A percentile compares a stretch with the other conserved stretches of the same genome.
phyloP scores from a whole-genome alignment of 2,329 filamentous ascomycete species.

The Ophiostoma tasmaniense region DNA sequence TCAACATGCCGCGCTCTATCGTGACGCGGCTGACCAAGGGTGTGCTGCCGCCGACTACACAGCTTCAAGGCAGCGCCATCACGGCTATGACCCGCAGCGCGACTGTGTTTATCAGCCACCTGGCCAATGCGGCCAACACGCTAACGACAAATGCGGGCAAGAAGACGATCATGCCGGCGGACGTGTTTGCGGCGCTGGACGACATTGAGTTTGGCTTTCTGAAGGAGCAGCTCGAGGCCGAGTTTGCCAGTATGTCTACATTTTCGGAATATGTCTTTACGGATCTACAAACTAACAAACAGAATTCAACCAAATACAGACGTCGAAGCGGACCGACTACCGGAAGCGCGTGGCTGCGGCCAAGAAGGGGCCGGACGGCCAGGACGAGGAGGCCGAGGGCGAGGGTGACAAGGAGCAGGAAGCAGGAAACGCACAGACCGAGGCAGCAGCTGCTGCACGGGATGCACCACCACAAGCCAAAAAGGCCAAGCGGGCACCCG shows the following conservation, averaged over 20 bases:
- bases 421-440: background rate
- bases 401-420: conserved; percentile 17
- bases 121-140: conserved; percentile 69
- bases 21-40: conserved; percentile 72
- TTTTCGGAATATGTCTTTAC: too few relatives aligned
- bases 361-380: conserved; percentile 37
- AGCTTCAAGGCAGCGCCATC: conserved; percentile 75
- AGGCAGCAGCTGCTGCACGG: background rate
- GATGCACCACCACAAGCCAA: conserved; percentile 28
- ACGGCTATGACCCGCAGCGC: conserved; percentile 72
- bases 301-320: conserved; percentile 67
- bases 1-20: conserved; percentile 71
- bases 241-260: conserved; percentile 58
- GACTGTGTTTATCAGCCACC: conserved; percentile 74
- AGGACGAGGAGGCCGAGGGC: conserved; percentile 18
- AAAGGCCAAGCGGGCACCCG: conserved; percentile 32
- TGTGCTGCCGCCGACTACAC: conserved; percentile 69
- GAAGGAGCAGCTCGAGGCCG: conserved; percentile 58
- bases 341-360: conserved; percentile 60
- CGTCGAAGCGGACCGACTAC: conserved; percentile 66
- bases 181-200: conserved; percentile 70
- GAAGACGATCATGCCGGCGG: conserved; percentile 68
- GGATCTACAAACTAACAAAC: background rate
- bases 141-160: conserved; percentile 57
- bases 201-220: conserved; percentile 70